phyloP scores from a whole-genome alignment of 2,329 filamentous ascomycete species.

The Dissoconium aciculare region DNA sequence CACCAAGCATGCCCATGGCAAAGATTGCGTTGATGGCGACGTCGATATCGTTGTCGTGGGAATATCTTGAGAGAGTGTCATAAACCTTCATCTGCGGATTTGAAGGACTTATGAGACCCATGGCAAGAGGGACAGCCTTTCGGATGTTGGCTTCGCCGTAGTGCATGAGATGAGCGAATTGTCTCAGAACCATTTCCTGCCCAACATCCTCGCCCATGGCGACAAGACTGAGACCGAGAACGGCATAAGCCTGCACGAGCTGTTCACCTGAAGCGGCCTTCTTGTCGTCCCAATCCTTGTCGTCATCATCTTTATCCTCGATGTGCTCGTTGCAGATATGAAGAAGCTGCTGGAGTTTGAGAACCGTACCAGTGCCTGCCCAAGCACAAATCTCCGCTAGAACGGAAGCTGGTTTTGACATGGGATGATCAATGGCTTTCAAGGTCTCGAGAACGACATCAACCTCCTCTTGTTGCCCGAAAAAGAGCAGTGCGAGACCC shows the following conservation, averaged over 20 bases:
- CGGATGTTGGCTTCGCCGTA: constrained; percentile 96
- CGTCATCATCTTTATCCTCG: constrained; percentile 57
- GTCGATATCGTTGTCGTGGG: constrained; percentile 96
- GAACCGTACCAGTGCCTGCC: constrained; percentile 90
- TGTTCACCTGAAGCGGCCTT: constrained; percentile 60
- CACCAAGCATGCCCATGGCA: constrained; percentile 92
- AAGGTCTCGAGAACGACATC: constrained; percentile 93
- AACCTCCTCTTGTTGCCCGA: constrained; percentile 95
- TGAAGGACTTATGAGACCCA: constrained; percentile 91
- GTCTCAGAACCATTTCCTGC: constrained; percentile 95
- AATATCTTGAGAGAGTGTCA: constrained; percentile 92
- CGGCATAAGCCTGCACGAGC: constrained; percentile 87
- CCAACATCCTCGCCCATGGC: constrained; percentile 98
- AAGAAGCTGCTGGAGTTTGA: constrained; percentile 92
- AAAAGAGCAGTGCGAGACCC: constrained; percentile 83
- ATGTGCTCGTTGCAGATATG: constrained; percentile 98
- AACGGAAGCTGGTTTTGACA: constrained; percentile 89
- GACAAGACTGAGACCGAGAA: constrained; percentile 83
- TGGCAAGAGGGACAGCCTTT: constrained; percentile 85
- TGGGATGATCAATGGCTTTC: constrained; percentile 92
- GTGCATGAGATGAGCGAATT: constrained; percentile 98
- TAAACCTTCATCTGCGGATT: constrained; percentile 99
- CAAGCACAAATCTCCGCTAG: constrained; percentile 94
- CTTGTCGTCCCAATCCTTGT: constrained; percentile 55
- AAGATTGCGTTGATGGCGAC: constrained; percentile 98